These are phyloP conservation scores for Thymus quinquecostatus DNA, from an alignment of 257 asterid genomes.

Conservation along the genomic window DNA sequence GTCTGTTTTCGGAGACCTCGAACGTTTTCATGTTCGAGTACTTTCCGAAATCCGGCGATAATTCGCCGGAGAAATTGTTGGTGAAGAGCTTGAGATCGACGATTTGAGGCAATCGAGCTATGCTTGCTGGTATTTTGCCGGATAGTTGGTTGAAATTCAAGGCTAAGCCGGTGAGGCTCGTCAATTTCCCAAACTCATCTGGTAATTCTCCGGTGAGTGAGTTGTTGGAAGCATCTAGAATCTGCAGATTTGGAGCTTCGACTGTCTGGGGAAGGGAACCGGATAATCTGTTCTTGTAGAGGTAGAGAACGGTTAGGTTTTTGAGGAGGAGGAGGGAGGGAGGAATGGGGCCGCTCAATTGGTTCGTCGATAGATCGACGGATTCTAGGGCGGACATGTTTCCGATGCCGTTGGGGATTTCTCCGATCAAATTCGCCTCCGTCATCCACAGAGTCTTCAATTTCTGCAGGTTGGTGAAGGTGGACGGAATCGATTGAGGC, in stretches of 20 bases:
- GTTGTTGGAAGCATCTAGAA: slow-evolving; percentile 64
- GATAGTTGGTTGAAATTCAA: slow-evolving; percentile 61
- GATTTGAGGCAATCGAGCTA: slow-evolving; percentile 59
- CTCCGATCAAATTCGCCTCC: slow-evolving; percentile 51
- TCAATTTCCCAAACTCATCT: slow-evolving; percentile 63
- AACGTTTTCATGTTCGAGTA: slow-evolving; percentile 52
- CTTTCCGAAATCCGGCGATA: slow-evolving; percentile 80
- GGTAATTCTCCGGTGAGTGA: slow-evolving; percentile 67
- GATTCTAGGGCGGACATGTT: slow-evolving; percentile 58
- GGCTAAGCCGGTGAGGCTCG: slow-evolving; percentile 55
- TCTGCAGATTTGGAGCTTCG: slow-evolving; percentile 44
- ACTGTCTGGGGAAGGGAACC: slow-evolving; percentile 64
- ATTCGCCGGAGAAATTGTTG: slow-evolving; percentile 68
- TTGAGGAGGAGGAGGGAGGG: slow-evolving; percentile 55
- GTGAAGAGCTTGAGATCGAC: slow-evolving; percentile 39
- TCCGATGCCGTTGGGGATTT: slow-evolving; percentile 64
- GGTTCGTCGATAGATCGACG: slow-evolving; percentile 60
- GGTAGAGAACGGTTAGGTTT: slow-evolving; percentile 42
- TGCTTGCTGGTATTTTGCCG: slow-evolving; percentile 65
- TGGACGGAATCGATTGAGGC: slow-evolving; percentile 65
- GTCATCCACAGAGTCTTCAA: slow-evolving; percentile 58
- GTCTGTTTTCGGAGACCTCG: slow-evolving; percentile 57
- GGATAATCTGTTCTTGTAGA: slow-evolving; percentile 53
- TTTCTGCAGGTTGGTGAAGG: slow-evolving; percentile 56
- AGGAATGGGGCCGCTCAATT: slow-evolving; percentile 64